A percentile compares a stretch with the other conserved stretches of the same genome.
These are phyloP conservation scores for Urtica urens DNA, from an alignment of 306 rosid species.

Conservation along the genomic window DNA sequence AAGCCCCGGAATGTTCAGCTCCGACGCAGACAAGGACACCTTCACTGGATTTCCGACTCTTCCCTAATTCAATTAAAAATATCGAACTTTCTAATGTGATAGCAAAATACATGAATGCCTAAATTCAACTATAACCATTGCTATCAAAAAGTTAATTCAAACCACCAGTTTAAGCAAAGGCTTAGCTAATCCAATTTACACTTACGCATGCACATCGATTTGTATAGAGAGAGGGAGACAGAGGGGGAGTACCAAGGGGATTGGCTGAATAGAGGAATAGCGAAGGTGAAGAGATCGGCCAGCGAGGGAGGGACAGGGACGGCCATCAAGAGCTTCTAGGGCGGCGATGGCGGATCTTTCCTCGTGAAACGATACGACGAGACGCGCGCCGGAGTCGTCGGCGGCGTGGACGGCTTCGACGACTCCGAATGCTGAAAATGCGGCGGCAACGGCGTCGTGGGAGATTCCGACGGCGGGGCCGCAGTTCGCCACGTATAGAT, in stretches of 20 bases:
- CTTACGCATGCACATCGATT: too few relatives aligned
- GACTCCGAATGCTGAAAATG: constrained; percentile 52
- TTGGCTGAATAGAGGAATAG: constrained; percentile 53
- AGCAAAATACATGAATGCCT: background rate
- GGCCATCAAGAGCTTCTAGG: constrained; percentile 42
- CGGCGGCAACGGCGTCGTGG: constrained; percentile 34
- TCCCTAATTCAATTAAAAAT: constrained; percentile 20
- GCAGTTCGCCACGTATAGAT: constrained; percentile 76
- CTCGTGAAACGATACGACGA: constrained; percentile 46
- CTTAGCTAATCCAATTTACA: too few relatives aligned
- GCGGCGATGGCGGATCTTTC: constrained; percentile 49
- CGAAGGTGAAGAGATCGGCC: constrained; percentile 68
- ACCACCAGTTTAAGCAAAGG: too few relatives aligned
- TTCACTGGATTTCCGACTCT: constrained; percentile 36
- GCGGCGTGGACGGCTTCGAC: constrained; percentile 56
- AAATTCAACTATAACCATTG: too few relatives aligned
- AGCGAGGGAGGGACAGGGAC: constrained; percentile 49
- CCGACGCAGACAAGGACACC: constrained; percentile 54
- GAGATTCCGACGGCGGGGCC: constrained; percentile 68
- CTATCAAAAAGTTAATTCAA: too few relatives aligned
- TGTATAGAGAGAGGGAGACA: background rate
- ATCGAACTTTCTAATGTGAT: constrained; percentile 11
- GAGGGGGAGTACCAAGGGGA: constrained; percentile 26
- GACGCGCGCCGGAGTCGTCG: constrained; percentile 75
- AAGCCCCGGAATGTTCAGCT: constrained; percentile 66